These are phyloP conservation scores for Punctularia strigosozonata DNA, from an alignment of 768 basidiomycete species.

Conservation along the genomic window DNA sequence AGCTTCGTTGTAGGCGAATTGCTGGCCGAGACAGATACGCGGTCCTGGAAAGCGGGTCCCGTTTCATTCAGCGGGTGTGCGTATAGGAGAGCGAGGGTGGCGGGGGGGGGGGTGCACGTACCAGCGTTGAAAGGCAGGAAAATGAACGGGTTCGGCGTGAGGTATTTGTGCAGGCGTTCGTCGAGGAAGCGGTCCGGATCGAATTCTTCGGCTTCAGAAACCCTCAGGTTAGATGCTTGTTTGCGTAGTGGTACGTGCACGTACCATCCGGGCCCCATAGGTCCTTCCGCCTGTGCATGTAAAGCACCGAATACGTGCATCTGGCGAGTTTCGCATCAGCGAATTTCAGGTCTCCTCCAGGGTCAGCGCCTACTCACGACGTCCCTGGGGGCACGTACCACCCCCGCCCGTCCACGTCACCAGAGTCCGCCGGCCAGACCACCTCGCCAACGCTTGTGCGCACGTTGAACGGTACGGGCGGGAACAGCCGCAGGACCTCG, in stretches of 20 bases:
- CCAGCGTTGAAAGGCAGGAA: slow-evolving; percentile 31
- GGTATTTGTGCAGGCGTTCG: slow-evolving; percentile 40
- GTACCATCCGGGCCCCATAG: slow-evolving; percentile 61
- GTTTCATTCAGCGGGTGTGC: no score
- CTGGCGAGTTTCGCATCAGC: slow-evolving; percentile 12
- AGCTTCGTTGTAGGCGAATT: slow-evolving; percentile 58
- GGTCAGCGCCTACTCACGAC: no score
- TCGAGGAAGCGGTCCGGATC: slow-evolving; percentile 64
- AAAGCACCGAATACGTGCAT: slow-evolving; percentile 31
- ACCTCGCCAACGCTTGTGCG: slow-evolving; percentile 14
- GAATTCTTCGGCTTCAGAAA: slow-evolving; percentile 35
- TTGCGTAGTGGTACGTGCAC: slow-evolving; percentile 1
- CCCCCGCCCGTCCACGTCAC: no score
- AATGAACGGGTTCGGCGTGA: slow-evolving; percentile 44
- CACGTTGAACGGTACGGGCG: slow-evolving; percentile 24
- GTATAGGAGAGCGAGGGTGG: no score
- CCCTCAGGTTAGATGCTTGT: background rate
- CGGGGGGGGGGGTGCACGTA: no score
- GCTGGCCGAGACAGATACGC: slow-evolving; percentile 26
- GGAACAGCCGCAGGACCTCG: slow-evolving; percentile 41
- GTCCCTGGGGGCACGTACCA: no score
- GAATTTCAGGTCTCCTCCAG: no score
- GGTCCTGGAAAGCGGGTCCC: no score
- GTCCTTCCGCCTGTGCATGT: slow-evolving; percentile 52
- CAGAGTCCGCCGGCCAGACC: no score